A percentile compares a stretch with the other conserved stretches of the same genome.
phyloP scores from a whole-genome alignment of 2,329 filamentous ascomycete species.

The Pseudogymnoascus sp. region DNA sequence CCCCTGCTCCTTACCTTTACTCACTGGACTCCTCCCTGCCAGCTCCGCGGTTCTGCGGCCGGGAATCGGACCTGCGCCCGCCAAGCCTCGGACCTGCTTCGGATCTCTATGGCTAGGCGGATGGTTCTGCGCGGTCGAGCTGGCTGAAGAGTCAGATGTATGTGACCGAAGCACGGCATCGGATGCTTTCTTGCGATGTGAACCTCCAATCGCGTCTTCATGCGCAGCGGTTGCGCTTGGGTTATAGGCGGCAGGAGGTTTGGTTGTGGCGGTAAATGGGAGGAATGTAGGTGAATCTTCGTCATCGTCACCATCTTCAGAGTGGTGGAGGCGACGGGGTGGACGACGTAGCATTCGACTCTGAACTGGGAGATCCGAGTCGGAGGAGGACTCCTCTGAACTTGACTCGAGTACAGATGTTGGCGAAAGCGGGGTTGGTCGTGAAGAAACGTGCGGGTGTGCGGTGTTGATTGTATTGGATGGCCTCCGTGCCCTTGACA shows the following conservation, averaged over 20 bases:
- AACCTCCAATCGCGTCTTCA: constrained; percentile 25
- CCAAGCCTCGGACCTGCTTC: constrained; percentile 18
- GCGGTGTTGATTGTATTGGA: constrained; percentile 14
- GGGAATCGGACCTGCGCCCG: constrained; percentile 42
- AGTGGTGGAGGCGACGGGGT: constrained; percentile 24
- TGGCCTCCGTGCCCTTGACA: constrained; percentile 19
- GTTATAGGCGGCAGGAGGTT: constrained; percentile 23
- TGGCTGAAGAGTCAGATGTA: constrained; percentile 58
- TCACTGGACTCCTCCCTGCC: constrained; percentile 47
- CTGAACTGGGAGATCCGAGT: constrained; percentile 24
- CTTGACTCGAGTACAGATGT: constrained; percentile 19
- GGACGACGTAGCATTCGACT: constrained; percentile 29
- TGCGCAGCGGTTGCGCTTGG: constrained; percentile 23
- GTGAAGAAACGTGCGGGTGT: constrained; percentile 15
- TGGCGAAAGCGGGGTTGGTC: constrained; percentile 19
- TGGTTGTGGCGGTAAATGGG: constrained; percentile 20
- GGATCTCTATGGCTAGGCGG: constrained; percentile 19
- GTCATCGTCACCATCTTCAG: constrained; percentile 25
- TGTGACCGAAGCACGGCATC: constrained; percentile 26
- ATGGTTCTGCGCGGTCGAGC: constrained; percentile 35
- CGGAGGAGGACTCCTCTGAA: constrained; percentile 25
- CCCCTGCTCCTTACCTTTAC: constrained; percentile 32
- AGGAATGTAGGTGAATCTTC: constrained; percentile 31
- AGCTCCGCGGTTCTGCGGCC: constrained; percentile 56
- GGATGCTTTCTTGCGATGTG: constrained; percentile 20